Percentiles rank a stretch among this genome's conserved stretches.
These are phyloP conservation scores for Oryza punctata DNA, from an alignment of 176 grass and related monocot species.

Conservation along the genomic window DNA sequence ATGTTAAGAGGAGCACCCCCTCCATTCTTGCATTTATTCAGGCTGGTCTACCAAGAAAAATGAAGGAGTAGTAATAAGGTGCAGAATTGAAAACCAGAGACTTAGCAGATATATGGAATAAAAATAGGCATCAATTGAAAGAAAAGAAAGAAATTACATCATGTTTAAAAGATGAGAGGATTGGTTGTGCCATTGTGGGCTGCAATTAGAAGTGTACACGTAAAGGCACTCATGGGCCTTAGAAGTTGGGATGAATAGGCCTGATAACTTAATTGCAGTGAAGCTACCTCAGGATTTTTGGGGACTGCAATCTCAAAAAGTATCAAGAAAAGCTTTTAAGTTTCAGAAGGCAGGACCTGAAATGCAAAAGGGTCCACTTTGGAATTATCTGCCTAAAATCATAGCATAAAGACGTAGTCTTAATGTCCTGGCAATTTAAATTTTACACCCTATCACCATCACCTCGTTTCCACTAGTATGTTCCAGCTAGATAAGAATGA, in stretches of 20 bases:
- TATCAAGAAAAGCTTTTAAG: not conserved
- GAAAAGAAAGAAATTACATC: not conserved
- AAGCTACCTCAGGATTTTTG: not conserved
- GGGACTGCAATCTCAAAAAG: not conserved
- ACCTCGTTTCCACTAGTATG: too few relatives aligned
- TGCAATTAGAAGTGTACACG: constrained; percentile 2
- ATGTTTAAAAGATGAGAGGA: not conserved
- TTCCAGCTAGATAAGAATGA: too few relatives aligned
- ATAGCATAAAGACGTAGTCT: too few relatives aligned
- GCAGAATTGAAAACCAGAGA: not conserved
- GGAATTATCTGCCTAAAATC: not conserved
- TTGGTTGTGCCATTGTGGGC: not conserved
- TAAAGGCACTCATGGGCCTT: not conserved
- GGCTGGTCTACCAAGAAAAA: constrained; percentile 21
- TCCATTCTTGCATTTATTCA: constrained; percentile 7
- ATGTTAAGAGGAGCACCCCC: not conserved
- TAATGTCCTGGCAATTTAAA: too few relatives aligned
- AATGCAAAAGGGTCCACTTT: not conserved
- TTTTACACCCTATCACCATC: too few relatives aligned
- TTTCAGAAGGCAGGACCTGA: not conserved
- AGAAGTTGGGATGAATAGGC: not conserved
- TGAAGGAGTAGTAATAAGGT: not conserved
- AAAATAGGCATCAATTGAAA: not conserved
- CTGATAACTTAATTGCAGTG: not conserved
- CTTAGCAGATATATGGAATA: not conserved